Conservation (phyloP, 2,329 filamentous ascomycete genomes). For the Diaporthe vexans region DNA sequence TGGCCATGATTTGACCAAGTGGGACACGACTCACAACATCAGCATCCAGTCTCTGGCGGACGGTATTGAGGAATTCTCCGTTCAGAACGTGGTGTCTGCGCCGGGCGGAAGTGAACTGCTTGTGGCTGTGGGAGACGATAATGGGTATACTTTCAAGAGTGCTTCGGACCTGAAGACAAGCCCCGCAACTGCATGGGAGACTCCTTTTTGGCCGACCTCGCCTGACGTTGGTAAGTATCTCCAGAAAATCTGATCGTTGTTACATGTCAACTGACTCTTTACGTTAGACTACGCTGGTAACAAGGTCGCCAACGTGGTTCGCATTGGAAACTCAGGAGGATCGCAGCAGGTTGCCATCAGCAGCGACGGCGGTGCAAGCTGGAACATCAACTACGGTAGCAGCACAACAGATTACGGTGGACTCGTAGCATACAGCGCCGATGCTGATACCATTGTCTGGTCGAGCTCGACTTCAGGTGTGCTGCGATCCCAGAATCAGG, state of each 20-base stretch:
- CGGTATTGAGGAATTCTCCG: constrained; percentile 68
- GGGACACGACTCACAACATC: constrained; percentile 65
- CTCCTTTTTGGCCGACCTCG: constrained; percentile 61
- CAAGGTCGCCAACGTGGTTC: constrained; percentile 60
- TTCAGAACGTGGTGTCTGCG: constrained; percentile 63
- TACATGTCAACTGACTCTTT: background rate
- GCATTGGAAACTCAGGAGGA: constrained; percentile 61
- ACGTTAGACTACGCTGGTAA: constrained; percentile 61
- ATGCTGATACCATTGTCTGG: constrained; percentile 64
- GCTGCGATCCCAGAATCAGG: constrained; percentile 57
- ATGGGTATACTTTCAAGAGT: constrained; percentile 63
- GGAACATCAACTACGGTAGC: constrained; percentile 62
- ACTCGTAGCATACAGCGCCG: constrained; percentile 64
- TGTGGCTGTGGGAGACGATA: constrained; percentile 65
- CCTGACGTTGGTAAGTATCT: constrained; percentile 55
- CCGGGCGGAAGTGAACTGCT: constrained; percentile 66
- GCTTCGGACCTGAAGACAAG: constrained; percentile 55
- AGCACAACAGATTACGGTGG: constrained; percentile 60
- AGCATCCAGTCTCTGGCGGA: constrained; percentile 65
- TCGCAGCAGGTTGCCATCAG: constrained; percentile 63
- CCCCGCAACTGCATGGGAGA: constrained; percentile 61
- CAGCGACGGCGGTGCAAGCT: constrained; percentile 63
- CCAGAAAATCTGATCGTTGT: background rate
- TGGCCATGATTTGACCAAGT: constrained; percentile 68
- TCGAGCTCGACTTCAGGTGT: constrained; percentile 58